Evolutionary conservation across 176 grass and related monocot genomes (phyloP).

Genomic region (sorghum (Sorghum bicolor)): Sorghum_bicolor_NCBIv3 NC_012873.2:6371501-6372000

Average conservation of each 20-base stretch:
- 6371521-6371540: neutral
- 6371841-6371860: constrained; percentile 73
- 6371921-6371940: constrained; percentile 60
- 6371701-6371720: constrained; percentile 98
- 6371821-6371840: constrained; percentile 53
- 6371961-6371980: constrained; percentile 78
- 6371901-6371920: constrained; percentile 68
- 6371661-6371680: constrained; percentile 88
- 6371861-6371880: constrained; percentile 73
- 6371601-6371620: constrained; percentile 95
- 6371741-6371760: neutral
- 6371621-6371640: constrained; percentile 78
- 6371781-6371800: neutral
- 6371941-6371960: constrained; percentile 78
- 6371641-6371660: constrained; percentile 95
- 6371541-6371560: neutral
- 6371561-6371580: constrained; percentile 10
- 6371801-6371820: neutral
- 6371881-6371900: constrained; percentile 82
- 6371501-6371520: neutral
- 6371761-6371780: neutral
- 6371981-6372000: constrained; percentile 88
- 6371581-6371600: constrained; percentile 83
- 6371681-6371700: constrained; percentile 71
- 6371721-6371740: constrained; percentile 94